Evolutionary conservation across 2,329 filamentous ascomycete genomes (phyloP), one percentile per base, ranked within the genome.

Genomic region (Phoma sp.): DNA sequence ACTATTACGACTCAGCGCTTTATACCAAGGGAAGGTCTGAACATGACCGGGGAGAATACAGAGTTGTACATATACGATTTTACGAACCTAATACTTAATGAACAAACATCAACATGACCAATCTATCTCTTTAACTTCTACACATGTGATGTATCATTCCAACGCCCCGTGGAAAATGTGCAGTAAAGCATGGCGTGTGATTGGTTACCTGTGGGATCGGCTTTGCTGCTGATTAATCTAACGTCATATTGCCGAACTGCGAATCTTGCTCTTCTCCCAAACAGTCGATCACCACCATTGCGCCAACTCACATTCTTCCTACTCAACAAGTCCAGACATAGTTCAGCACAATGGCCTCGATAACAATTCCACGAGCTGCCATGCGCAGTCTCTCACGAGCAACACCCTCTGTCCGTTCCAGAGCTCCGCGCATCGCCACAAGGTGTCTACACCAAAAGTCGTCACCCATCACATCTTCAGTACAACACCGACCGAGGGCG

Each of bases 381-480:
- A 35, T 74, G 50, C 70, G 73, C 52, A 64, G 53, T 24, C 55
- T 74, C n/a, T 61, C 64, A 6, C 64, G 69, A 35, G 57, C 68
- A 19, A 55, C 61, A 29, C 57, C 70, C 1, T 60, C 64, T 9
- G 21, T 70, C 29, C 64, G 59, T 31, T 61, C 68, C 24, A 57
- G 55, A 60, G 51, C 63, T 43, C 56, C 63, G 40, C 65, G 64
- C 58, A 60, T 67, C 46, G 65, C 72, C 58, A 70, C 67, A 53
- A 72, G 72, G 68, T 73, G 69, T 50, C 63, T 75, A 24, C 72
- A 73, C 60, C 71, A 76, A 35, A 64, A 63, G 58, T 50, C 69
- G 38, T 69, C 70, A 15, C 65, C 72, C 35, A 70, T 74, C 46
- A 70, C 70, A 55, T 46, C 70, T 31, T 57, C 68, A 44, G 35